Percentiles rank a stretch among this genome's conserved stretches.
These are phyloP conservation scores for Mortierella sp. DNA, from an alignment of 371 early-diverging fungal species.

Conservation along the genomic window DNA sequence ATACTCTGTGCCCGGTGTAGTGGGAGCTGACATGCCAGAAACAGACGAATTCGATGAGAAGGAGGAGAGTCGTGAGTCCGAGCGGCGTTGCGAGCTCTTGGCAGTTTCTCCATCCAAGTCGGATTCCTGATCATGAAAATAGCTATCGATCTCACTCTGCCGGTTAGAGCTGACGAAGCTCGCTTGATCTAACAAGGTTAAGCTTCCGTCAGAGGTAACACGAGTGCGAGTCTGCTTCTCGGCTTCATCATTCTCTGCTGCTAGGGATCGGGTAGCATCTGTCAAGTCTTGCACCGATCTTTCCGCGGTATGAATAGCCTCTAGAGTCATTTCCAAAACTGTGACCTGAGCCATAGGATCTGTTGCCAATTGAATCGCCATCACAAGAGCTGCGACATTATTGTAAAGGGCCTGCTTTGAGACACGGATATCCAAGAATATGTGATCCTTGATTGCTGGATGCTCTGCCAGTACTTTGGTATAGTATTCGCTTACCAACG, in stretches of 20 bases:
- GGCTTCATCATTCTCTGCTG: constrained; percentile 26
- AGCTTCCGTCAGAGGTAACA: constrained; percentile 10
- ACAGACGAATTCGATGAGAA: constrained; percentile 31
- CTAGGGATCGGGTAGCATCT: constrained; percentile 25
- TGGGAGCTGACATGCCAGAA: constrained; percentile 14
- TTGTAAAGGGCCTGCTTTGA: constrained; percentile 77
- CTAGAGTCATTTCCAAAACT: constrained; percentile 41
- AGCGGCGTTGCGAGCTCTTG: constrained; percentile 21
- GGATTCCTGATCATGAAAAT: constrained; percentile 22
- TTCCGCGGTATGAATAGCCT: constrained; percentile 29
- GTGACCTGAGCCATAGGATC: constrained; percentile 52
- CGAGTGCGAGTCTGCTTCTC: constrained; percentile 11
- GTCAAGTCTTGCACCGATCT: constrained; percentile 25
- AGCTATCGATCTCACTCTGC: constrained; percentile 26
- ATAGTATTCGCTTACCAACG: constrained; percentile 43
- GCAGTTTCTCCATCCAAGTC: constrained; percentile 32
- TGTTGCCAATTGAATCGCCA: constrained; percentile 71
- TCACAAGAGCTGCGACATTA: constrained; percentile 73
- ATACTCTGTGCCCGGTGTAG: constrained; percentile 36
- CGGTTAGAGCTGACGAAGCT: not conserved
- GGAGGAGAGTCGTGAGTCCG: constrained; percentile 33
- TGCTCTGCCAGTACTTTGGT: constrained; percentile 45
- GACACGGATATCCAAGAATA: constrained; percentile 71
- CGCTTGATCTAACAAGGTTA: constrained; percentile 11
- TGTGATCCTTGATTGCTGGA: constrained; percentile 53